Evolutionary conservation across 1,139 yeast species (phyloP), one percentile per base, ranked within the genome.

Genomic region (Yamadazyma songkhlaensis): DNA sequence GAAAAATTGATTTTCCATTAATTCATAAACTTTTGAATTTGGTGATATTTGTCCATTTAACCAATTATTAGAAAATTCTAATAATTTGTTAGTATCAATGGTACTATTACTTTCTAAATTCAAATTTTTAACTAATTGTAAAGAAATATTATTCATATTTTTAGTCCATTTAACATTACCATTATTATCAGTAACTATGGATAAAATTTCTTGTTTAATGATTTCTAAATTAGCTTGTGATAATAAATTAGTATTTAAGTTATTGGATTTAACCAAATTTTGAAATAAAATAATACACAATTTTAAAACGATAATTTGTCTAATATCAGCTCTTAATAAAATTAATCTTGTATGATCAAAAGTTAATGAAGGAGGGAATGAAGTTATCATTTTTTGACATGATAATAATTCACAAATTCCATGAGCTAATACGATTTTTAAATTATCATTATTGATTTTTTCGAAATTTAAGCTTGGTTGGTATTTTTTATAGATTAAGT

Each of bases 121-220:
- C 25, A 62, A 64, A 36, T 64, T 67, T 46, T 77, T 78, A 36
- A 83, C 79, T 36, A 86, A 61, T 54, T 87, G 95, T 42, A 88
- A 72, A 6, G 92, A 77, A 45, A 88, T 77, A 22, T 84, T 72
- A 45, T 80, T 75, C 26, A 87, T 78, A 57, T 88, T 87, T 54
- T 87, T 79, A 1, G 96, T 87, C 96, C 96, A 88, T 64, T 88
- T 85, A 45, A 86, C 79, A 55, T 84, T 86, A 3, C 96, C 96
- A 53, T 81, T 84, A 42, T 84, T 86, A 62, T 87, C 95, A 35
- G 89, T 79, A 15, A 87, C 88, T 38, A 88, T 85, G 22, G 92
- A 85, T 44, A 85, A 64, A 31, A 88, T 77, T 51, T 86, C 94
- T 44, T 67, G 73, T 47, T 70, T 74, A 24, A 71, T 62, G 37